A percentile compares a stretch with the other conserved stretches of the same genome.
These are phyloP conservation scores for Lactarius deliciosus DNA, from an alignment of 768 basidiomycete species.

Conservation along the genomic window DNA sequence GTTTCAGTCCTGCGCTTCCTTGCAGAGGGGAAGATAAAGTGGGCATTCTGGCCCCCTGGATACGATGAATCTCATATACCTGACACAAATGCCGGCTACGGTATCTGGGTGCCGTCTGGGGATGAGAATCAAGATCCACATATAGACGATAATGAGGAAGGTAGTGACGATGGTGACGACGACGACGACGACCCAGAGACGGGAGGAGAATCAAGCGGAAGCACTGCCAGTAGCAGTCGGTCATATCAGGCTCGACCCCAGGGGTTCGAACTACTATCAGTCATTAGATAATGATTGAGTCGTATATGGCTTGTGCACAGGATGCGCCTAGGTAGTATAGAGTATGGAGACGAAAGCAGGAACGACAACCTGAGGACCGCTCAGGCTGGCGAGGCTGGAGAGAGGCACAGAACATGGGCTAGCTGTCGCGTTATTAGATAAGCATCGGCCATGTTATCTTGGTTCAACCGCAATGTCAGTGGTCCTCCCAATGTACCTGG, in stretches of 20 bases:
- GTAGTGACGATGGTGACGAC: conserved; percentile 37
- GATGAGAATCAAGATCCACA: conserved; percentile 31
- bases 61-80: conserved; percentile 35
- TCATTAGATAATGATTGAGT: not conserved
- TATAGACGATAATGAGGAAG: conserved; percentile 38
- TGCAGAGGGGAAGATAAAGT: conserved; percentile 76
- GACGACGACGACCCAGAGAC: conserved; percentile 24
- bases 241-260: not conserved
- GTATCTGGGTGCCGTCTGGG: conserved; percentile 57
- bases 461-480: conserved; percentile 17
- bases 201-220: conserved; percentile 22
- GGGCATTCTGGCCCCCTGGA: conserved; percentile 84
- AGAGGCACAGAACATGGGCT: too few relatives aligned
- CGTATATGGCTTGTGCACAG: too few relatives aligned
- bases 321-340: too few relatives aligned
- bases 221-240: not conserved
- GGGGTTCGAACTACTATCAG: not conserved
- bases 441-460: conserved; percentile 18
- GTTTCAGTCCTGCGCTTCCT: conserved; percentile 71
- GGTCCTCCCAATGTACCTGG: not conserved
- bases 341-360: too few relatives aligned
- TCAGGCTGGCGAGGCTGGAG: too few relatives aligned
- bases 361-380: too few relatives aligned
- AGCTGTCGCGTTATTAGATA: too few relatives aligned
- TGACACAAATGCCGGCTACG: conserved; percentile 37